phyloP scores from a whole-genome alignment of 352 stramenopile genomes.

The Globisporangium nunn region DNA sequence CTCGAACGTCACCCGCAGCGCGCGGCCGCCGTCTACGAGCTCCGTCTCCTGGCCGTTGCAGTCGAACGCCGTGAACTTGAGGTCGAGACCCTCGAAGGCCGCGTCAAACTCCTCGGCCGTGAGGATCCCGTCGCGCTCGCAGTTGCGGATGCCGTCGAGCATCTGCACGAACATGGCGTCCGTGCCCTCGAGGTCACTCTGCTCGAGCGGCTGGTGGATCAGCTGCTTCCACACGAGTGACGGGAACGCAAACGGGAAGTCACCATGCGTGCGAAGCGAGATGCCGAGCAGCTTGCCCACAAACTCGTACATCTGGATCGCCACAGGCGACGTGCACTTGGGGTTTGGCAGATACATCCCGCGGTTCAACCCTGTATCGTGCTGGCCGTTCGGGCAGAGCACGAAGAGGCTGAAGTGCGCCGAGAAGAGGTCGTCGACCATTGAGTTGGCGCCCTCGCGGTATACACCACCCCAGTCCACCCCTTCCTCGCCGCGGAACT shows the following conservation, averaged over 20 bases:
- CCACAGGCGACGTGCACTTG: slow-evolving; percentile 82
- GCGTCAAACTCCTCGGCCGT: slow-evolving; percentile 72
- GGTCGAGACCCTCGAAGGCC: slow-evolving; percentile 69
- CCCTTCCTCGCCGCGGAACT: slow-evolving; percentile 85
- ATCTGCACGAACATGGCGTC: slow-evolving; percentile 89
- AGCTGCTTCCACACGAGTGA: slow-evolving; percentile 93
- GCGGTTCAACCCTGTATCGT: slow-evolving; percentile 80
- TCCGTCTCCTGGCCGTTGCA: slow-evolving; percentile 82
- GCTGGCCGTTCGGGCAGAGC: slow-evolving; percentile 80
- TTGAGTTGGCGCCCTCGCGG: slow-evolving; percentile 82
- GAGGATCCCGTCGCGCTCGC: slow-evolving; percentile 75
- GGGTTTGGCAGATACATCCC: slow-evolving; percentile 87
- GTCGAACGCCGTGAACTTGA: slow-evolving; percentile 77
- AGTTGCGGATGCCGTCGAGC: slow-evolving; percentile 80
- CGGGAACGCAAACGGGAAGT: slow-evolving; percentile 90
- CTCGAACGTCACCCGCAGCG: slow-evolving; percentile 65
- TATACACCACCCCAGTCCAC: slow-evolving; percentile 89
- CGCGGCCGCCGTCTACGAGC: slow-evolving; percentile 65
- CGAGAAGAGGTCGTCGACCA: slow-evolving; percentile 87
- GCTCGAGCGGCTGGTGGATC: slow-evolving; percentile 66
- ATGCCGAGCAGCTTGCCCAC: slow-evolving; percentile 92
- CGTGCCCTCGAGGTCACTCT: slow-evolving; percentile 81
- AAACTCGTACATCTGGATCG: slow-evolving; percentile 92
- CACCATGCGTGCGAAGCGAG: slow-evolving; percentile 88
- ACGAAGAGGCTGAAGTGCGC: slow-evolving; percentile 81